Evolutionary conservation across 2,329 filamentous ascomycete species (phyloP).

Genomic region (Dothideomycetes sp.): DNA sequence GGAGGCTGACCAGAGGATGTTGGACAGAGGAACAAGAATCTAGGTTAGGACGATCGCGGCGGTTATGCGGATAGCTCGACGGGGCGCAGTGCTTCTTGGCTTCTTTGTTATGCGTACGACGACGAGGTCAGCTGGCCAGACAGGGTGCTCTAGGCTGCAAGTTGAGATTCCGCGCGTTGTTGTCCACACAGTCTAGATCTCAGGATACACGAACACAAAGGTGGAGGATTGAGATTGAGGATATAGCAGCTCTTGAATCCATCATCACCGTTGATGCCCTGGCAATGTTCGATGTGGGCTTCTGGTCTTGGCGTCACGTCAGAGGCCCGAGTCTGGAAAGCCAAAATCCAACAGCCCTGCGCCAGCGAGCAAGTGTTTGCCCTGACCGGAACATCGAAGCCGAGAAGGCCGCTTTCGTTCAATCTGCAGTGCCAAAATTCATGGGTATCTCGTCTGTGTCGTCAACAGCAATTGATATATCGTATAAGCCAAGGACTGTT

Average conservation of each 20-base stretch:
- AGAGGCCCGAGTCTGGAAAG: not conserved
- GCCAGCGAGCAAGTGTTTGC: too few species aligned
- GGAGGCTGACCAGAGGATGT: not conserved
- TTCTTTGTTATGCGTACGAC: not conserved
- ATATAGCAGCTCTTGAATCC: too few species aligned
- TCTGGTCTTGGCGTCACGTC: slow-evolving; percentile 5
- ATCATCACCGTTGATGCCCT: not conserved
- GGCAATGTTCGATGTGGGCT: too few species aligned
- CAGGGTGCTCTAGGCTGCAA: not conserved
- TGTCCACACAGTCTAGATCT: not conserved
- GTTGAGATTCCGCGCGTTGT: not conserved
- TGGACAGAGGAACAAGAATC: not conserved
- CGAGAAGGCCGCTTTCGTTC: too few species aligned
- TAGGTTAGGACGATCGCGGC: not conserved
- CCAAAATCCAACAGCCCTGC: slow-evolving; percentile 1
- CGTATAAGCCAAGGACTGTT: too few species aligned
- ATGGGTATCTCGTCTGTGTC: too few species aligned
- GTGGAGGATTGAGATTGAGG: not conserved
- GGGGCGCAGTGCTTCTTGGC: not conserved
- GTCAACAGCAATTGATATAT: too few species aligned
- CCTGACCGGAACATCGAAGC: too few species aligned
- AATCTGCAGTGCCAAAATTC: too few species aligned
- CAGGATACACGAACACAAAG: not conserved
- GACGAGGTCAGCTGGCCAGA: too few species aligned
- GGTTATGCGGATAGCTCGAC: not conserved